Base-by-base conservation (phyloP, 768 basidiomycete species). In the Coprinopsis strossmayeri region DNA sequence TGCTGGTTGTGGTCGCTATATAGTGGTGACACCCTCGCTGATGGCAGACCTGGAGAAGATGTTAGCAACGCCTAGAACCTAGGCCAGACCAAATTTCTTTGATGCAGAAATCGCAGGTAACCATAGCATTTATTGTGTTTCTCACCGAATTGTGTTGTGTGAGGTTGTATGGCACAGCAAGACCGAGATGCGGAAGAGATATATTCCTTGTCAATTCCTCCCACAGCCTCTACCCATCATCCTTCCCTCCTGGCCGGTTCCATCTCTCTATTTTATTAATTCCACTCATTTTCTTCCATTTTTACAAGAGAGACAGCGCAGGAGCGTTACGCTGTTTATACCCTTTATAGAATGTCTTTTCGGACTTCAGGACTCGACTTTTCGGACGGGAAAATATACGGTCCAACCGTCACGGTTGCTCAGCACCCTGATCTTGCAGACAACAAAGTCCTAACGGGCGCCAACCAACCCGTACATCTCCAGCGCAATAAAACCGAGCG, bases 401-500 rank as follows among this genome's bases (percentile, higher is more conserved):
- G 50, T 24, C 57, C 60, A 13, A 62, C 62, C 27, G 58, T 59
- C 52, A 66, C 72, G 46, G 59, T 77, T 20, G 76, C 79, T 45
- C 72, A 78, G 55, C 74, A 82, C 58, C 82, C 80, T 7, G 67
- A 78, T 57, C 59, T 77, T 38, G 45, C 59, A 20, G 50, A 54
- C 34, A 59, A 62, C 47, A 47, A 37, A 21, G 51, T 53, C 2
- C 55, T 60, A 5, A 60, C 63, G 47, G 61, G 60, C 15, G 53
- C 61, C 25, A 58, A 60, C 17, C 60, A 64, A 25, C 68, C 76
- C 3, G 61, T 62, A 25, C 73, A 84, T 59, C 75, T 95, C 18
- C 81, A 82, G 61, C 79, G 91, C 57, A 95, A 95, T 69, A 90
- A 84, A 71, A 78, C 86, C 0, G 94, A 96, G 71, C 78, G 88